Percentiles rank a stretch among this genome's conserved stretches.
These are phyloP conservation scores for Alternaria panax DNA, from an alignment of 2,329 filamentous ascomycete species.

Conservation along the genomic window DNA sequence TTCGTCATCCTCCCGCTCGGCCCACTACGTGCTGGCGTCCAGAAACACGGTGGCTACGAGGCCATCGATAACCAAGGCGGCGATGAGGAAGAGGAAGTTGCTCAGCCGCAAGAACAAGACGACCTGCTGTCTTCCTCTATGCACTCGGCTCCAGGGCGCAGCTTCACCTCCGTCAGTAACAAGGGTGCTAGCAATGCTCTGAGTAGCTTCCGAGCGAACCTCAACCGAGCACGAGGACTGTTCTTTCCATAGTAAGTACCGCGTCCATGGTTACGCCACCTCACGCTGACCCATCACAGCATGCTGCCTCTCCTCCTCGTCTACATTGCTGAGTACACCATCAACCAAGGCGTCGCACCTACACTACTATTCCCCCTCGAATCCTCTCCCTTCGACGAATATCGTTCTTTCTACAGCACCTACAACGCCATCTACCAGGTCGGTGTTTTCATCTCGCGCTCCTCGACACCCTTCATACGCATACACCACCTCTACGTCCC, in stretches of 20 bases:
- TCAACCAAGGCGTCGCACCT: slow-evolving; percentile 92
- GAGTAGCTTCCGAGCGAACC: slow-evolving; percentile 55
- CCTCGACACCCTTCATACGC: slow-evolving; percentile 85
- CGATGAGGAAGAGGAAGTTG: slow-evolving; percentile 28
- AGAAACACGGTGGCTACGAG: slow-evolving; percentile 61
- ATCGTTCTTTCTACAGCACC: slow-evolving; percentile 89
- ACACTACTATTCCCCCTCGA: slow-evolving; percentile 85
- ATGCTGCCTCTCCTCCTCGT: slow-evolving; percentile 94
- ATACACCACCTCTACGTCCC: slow-evolving; percentile 83
- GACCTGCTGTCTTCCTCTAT: slow-evolving; percentile 47
- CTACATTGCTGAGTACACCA: slow-evolving; percentile 95
- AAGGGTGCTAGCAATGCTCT: slow-evolving; percentile 25
- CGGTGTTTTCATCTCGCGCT: slow-evolving; percentile 93
- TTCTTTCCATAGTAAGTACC: slow-evolving; percentile 72
- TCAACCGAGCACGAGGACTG: slow-evolving; percentile 72
- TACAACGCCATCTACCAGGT: slow-evolving; percentile 95
- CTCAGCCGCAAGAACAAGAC: slow-evolving; percentile 37
- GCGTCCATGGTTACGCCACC: too few species aligned
- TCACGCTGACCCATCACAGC: slow-evolving; percentile 44
- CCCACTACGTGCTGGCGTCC: slow-evolving; percentile 62
- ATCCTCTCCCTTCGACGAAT: slow-evolving; percentile 78
- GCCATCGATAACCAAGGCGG: slow-evolving; percentile 54
- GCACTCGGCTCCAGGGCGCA: slow-evolving; percentile 41
- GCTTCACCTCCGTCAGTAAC: slow-evolving; percentile 26
- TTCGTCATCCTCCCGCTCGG: slow-evolving; percentile 78